Evolutionary conservation across 1,284 basidiomycete species (phyloP), one percentile per base, ranked within the genome.

Genomic region (Caloboletus firmus): DNA sequence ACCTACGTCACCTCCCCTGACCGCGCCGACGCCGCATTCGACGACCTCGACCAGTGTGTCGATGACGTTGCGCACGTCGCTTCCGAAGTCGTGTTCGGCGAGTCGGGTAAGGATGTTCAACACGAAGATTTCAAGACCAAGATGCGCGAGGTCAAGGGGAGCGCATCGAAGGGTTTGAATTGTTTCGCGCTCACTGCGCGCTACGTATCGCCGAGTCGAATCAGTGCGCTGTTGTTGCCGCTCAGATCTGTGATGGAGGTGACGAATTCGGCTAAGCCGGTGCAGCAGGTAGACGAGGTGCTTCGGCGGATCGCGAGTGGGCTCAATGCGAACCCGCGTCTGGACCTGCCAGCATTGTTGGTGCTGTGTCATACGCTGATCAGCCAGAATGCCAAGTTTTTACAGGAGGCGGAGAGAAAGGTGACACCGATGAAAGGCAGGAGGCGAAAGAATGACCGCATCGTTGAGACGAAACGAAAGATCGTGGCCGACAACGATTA

Each of bases 101-200:
- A 93, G 65, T 95, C 94, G 0, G 92, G 91, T 11, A 93, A 93
- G 69, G 94, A 98, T 65, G 89, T 92, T 0, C 84, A 88, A 48
- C 81, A 88, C 4, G 93, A 96, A 62, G 95, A 90, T 26, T 97
- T 95, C 83, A 93, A 89, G 76, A 96, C 94, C 17, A 97, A 93
- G 73, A 91, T 94, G 84, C 82, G 89, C 22, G 95, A 98, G 74
- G 95, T 95, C 20, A 82, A 87, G 39, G 79, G 84, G 4, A 91
- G 93, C 8, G 78, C 84, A 2, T 85, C 89, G 17, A 88, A 88
- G 65, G 92, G 88, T 5, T 75, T 95, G 43, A 93, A 98, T 68
- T 87, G 90, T 0, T 93, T 96, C 65, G 82, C 86, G 24, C 82
- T 95, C 56, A 74, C 90, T n/a, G 85, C 93, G 4, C 86, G 85